Evolutionary conservation across 2,329 filamentous ascomycete species (phyloP).

Genomic region (Bipolaris cookei): DNA sequence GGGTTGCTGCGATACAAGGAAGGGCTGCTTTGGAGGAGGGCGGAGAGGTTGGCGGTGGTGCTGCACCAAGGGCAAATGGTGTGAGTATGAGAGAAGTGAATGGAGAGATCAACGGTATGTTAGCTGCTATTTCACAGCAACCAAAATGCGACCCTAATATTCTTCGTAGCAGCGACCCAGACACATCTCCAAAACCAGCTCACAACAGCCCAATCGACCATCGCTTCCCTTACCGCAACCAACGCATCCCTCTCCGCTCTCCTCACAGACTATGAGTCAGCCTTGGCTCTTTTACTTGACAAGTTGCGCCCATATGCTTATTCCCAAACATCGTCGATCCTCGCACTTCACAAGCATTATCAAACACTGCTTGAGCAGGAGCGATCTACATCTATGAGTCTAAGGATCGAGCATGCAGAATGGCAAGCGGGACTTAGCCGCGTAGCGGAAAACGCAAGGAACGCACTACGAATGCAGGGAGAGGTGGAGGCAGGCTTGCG

Average conservation of each 20-base stretch:
- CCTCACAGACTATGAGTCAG: constrained; percentile 53
- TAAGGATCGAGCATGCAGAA: constrained; percentile 56
- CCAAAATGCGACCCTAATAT: constrained; percentile 9
- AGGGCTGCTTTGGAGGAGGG: constrained; percentile 45
- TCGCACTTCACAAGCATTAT: constrained; percentile 58
- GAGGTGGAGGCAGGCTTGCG: constrained; percentile 48
- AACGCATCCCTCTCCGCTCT: constrained; percentile 39
- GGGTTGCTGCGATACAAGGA: constrained; percentile 48
- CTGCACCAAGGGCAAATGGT: constrained; percentile 3
- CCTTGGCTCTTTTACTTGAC: constrained; percentile 47
- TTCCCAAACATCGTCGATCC: constrained; percentile 52
- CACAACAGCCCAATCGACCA: constrained; percentile 33
- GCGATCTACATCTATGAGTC: constrained; percentile 53
- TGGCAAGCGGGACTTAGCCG: constrained; percentile 57
- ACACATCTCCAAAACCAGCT: constrained; percentile 42
- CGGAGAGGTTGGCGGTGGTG: constrained; percentile 21
- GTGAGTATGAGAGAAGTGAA: constrained; percentile 41
- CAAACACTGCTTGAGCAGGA: constrained; percentile 52
- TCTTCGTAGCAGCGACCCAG: constrained; percentile 37
- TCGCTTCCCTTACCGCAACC: constrained; percentile 33
- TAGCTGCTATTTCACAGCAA: neutral
- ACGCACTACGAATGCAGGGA: constrained; percentile 48
- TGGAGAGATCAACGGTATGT: constrained; percentile 45
- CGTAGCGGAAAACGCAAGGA: constrained; percentile 52
- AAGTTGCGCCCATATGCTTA: constrained; percentile 45